phyloP scores from a whole-genome alignment of 2,329 filamentous ascomycete species.

The Ophiosphaerella herpotricha region DNA sequence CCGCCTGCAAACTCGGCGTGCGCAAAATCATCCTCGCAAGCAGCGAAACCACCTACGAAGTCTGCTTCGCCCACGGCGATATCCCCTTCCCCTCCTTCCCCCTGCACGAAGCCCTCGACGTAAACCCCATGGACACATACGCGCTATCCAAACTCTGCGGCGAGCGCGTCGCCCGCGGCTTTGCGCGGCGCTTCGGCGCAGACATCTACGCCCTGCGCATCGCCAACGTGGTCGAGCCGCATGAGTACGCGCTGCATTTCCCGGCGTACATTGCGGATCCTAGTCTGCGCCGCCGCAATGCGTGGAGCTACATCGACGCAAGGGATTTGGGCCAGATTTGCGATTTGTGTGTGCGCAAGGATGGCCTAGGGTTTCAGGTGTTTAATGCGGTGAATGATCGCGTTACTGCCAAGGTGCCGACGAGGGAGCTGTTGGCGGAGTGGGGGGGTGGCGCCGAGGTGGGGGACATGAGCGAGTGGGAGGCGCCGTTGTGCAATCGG shows the following conservation, averaged over 20 bases:
- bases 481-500: slow-evolving; percentile 64
- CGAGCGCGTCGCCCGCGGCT: slow-evolving; percentile 62
- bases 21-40: slow-evolving; percentile 66
- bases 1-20: slow-evolving; percentile 64
- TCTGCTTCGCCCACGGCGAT: slow-evolving; percentile 65
- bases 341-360: slow-evolving; percentile 57
- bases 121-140: slow-evolving; percentile 66
- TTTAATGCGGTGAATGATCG: slow-evolving; percentile 69
- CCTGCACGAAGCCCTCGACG: slow-evolving; percentile 62
- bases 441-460: slow-evolving; percentile 57
- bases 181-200: slow-evolving; percentile 58
- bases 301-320: slow-evolving; percentile 67
- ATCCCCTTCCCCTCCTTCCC: slow-evolving; percentile 63
- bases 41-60: slow-evolving; percentile 64
- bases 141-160: slow-evolving; percentile 64
- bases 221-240: slow-evolving; percentile 65
- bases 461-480: slow-evolving; percentile 61
- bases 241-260: slow-evolving; percentile 63
- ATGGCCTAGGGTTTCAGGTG: slow-evolving; percentile 64
- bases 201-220: slow-evolving; percentile 67
- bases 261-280: slow-evolving; percentile 57
- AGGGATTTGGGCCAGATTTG: slow-evolving; percentile 67
- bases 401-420: slow-evolving; percentile 60
- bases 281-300: slow-evolving; percentile 59
- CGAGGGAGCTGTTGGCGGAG: slow-evolving; percentile 57